Evolutionary conservation across 1,284 basidiomycete genomes (phyloP).

Genomic region (Irpex sp.): DNA sequence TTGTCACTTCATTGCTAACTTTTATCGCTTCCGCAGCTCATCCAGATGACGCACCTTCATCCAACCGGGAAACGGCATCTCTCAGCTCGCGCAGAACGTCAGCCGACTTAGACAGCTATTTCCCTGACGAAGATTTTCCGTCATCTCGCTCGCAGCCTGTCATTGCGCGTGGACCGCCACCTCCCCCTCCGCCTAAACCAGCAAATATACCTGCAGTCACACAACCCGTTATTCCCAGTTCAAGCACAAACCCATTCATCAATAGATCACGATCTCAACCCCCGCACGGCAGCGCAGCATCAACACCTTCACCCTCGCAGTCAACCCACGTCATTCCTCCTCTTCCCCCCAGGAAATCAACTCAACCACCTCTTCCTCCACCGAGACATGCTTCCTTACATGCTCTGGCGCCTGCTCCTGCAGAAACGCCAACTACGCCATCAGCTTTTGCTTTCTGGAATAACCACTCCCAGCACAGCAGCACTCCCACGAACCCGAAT

Average conservation of each 20-base stretch:
- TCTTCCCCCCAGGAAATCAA: constrained; percentile 28
- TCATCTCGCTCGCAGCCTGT: background rate
- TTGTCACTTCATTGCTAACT: background rate
- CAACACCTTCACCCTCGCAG: background rate
- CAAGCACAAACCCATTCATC: constrained; percentile 33
- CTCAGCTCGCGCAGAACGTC: constrained; percentile 9
- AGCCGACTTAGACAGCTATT: background rate
- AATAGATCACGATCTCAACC: constrained; percentile 23
- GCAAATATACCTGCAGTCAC: background rate
- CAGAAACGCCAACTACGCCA: constrained; percentile 9
- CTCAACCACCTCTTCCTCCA: constrained; percentile 21
- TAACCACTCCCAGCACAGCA: constrained; percentile 10
- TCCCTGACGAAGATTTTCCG: background rate
- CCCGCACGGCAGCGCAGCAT: background rate
- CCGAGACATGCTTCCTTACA: constrained; percentile 25
- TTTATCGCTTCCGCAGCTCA: constrained; percentile 14
- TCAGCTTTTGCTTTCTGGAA: constrained; percentile 21
- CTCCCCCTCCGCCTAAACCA: constrained; percentile 1
- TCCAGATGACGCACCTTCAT: constrained; percentile 17
- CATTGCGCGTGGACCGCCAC: constrained; percentile 1
- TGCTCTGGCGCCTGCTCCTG: constrained; percentile 8
- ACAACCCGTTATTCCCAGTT: constrained; percentile 19
- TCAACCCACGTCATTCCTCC: constrained; percentile 19
- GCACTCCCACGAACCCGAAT: constrained; percentile 18
- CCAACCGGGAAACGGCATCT: constrained; percentile 2